Conservation (phyloP, 345 rosid species). For the Brassica juncea region DNA sequence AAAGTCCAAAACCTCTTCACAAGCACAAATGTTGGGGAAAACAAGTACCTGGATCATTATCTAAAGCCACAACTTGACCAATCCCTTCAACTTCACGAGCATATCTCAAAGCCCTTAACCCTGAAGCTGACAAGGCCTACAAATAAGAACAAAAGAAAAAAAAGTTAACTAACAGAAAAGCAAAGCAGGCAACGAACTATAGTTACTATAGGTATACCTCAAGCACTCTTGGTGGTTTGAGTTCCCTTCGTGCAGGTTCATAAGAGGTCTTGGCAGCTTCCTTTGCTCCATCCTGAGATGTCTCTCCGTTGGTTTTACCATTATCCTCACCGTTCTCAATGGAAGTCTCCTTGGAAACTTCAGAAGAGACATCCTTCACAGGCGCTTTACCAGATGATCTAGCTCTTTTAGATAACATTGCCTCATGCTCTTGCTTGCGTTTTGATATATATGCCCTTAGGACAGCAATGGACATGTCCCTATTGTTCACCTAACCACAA, state of each 20-base stretch:
- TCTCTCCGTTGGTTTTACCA: slow-evolving; percentile 54
- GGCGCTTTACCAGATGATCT: slow-evolving; percentile 51
- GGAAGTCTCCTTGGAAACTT: slow-evolving; percentile 38
- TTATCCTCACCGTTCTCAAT: slow-evolving; percentile 34
- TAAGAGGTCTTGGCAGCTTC: not conserved
- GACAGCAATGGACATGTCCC: slow-evolving; percentile 93
- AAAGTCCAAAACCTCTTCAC: not conserved
- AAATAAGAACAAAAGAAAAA: slow-evolving; percentile 20
- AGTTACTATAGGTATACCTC: slow-evolving; percentile 29
- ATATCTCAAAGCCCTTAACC: slow-evolving; percentile 91
- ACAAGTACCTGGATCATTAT: slow-evolving; percentile 82
- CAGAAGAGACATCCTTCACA: slow-evolving; percentile 49
- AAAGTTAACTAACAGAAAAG: not conserved
- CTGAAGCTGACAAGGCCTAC: slow-evolving; percentile 97
- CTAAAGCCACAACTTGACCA: slow-evolving; percentile 92
- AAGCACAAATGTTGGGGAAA: slow-evolving; percentile 6
- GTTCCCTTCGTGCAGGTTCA: slow-evolving; percentile 2
- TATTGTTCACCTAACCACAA: slow-evolving; percentile 78
- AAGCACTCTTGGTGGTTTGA: not conserved
- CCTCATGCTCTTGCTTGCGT: slow-evolving; percentile 77
- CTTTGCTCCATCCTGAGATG: slow-evolving; percentile 41
- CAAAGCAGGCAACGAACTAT: not conserved
- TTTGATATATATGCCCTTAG: slow-evolving; percentile 71
- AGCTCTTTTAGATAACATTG: slow-evolving; percentile 56
- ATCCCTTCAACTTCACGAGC: slow-evolving; percentile 91